These are phyloP conservation scores for Fagus crenata DNA, from an alignment of 306 rosid species.

Conservation along the genomic window DNA sequence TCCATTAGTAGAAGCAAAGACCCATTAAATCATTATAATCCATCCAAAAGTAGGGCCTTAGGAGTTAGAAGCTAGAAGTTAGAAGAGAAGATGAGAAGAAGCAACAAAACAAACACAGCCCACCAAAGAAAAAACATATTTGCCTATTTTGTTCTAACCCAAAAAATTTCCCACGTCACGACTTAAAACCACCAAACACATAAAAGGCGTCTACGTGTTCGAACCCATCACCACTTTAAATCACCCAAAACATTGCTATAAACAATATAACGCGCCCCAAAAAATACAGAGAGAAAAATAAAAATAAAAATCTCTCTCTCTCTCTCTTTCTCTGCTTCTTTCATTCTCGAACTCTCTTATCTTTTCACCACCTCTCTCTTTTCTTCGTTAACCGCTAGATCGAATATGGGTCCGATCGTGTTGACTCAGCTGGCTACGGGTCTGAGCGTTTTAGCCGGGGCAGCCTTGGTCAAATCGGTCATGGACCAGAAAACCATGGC, in stretches of 20 bases:
- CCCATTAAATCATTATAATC: no score
- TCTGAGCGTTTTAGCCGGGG: conserved; percentile 81
- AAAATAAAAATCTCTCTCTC: not conserved
- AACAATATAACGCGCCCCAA: not conserved
- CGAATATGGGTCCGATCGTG: conserved; percentile 60
- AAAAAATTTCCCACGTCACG: conserved; percentile 28
- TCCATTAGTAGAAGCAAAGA: no score
- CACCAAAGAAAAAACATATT: conserved; percentile 22
- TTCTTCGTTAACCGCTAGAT: not conserved
- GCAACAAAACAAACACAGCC: not conserved
- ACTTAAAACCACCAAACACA: conserved; percentile 43
- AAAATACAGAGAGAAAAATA: not conserved
- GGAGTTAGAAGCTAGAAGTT: no score
- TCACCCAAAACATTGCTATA: not conserved
- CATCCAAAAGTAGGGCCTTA: no score
- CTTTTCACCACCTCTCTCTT: not conserved
- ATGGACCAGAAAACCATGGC: conserved; percentile 90
- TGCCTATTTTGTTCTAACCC: conserved; percentile 18
- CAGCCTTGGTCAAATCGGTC: conserved; percentile 69
- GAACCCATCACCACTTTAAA: conserved; percentile 49
- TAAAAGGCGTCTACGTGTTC: conserved; percentile 58
- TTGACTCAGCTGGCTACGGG: conserved; percentile 83
- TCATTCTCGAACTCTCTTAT: not conserved
- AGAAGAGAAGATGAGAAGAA: conserved; percentile 7
- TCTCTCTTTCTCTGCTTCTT: not conserved